Conservation (phyloP, 1,284 basidiomycete species). For the Fomitopsis betulina region DNA sequence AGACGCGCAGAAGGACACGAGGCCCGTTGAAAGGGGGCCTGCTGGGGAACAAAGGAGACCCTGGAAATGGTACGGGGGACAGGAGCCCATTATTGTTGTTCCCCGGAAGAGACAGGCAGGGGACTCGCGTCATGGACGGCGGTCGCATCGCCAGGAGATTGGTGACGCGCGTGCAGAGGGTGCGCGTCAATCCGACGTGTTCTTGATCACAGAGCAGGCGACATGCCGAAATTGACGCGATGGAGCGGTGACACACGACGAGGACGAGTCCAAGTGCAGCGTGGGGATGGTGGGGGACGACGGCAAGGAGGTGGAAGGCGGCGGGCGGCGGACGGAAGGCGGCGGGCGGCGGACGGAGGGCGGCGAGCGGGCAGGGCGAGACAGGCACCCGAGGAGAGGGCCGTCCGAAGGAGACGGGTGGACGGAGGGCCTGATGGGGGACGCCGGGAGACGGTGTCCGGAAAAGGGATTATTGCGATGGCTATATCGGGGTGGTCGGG, state of each 20-base stretch:
- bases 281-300: neutral
- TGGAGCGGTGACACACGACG: neutral
- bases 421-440: constrained; percentile 7
- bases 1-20: neutral
- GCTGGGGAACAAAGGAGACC: neutral
- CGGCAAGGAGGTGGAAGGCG: neutral
- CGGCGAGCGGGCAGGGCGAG: neutral
- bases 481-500: constrained; percentile 7
- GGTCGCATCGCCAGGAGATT: neutral
- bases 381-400: constrained; percentile 2
- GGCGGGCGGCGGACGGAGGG: neutral
- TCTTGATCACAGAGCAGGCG: neutral
- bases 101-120: neutral
- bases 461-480: constrained; percentile 20
- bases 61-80: neutral
- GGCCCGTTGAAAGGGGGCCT: neutral
- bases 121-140: neutral
- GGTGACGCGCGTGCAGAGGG: neutral
- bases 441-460: constrained; percentile 9
- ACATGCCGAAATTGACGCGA: neutral
- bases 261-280: neutral
- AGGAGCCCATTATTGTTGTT: neutral
- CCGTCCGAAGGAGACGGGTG: constrained; percentile 21
- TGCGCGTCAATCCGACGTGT: neutral
- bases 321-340: neutral